These are phyloP conservation scores for Maudiozyma humilis DNA, from an alignment of 1,139 yeast species.

Conservation along the genomic window DNA sequence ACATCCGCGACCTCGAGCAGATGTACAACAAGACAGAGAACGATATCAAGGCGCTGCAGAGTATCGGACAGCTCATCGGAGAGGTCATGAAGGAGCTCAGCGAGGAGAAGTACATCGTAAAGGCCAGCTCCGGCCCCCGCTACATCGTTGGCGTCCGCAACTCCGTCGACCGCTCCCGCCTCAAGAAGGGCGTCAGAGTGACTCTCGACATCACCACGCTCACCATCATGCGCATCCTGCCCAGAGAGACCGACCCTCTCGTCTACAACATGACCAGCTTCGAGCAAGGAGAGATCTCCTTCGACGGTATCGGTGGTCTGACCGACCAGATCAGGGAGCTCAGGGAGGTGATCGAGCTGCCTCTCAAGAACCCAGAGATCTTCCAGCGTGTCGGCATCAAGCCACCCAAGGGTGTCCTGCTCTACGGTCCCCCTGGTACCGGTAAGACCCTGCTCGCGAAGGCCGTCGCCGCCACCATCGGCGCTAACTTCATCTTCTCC, in stretches of 20 bases:
- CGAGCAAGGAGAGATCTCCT: constrained; percentile 93
- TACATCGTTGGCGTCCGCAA: constrained; percentile 96
- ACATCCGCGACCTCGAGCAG: constrained; percentile 76
- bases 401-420: constrained; percentile 94
- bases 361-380: constrained; percentile 93
- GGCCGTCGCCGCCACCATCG: constrained; percentile 98
- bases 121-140: constrained; percentile 96
- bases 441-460: constrained; percentile 94
- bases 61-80: constrained; percentile 96
- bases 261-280: constrained; percentile 98
- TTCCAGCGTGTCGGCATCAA: constrained; percentile 93
- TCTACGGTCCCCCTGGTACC: constrained; percentile 99
- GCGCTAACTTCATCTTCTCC: constrained; percentile 93
- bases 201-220: constrained; percentile 96
- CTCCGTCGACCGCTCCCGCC: constrained; percentile 72
- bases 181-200: constrained; percentile 92
- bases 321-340: constrained; percentile 93
- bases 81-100: constrained; percentile 94
- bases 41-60: constrained; percentile 92
- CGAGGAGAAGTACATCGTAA: constrained; percentile 90
- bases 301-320: constrained; percentile 94
- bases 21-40: constrained; percentile 91
- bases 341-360: constrained; percentile 95
- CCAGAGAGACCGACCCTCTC: constrained; percentile 96
- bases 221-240: constrained; percentile 94